Conservation (phyloP, 768 basidiomycete species). For the Mycena vulgaris region DNA sequence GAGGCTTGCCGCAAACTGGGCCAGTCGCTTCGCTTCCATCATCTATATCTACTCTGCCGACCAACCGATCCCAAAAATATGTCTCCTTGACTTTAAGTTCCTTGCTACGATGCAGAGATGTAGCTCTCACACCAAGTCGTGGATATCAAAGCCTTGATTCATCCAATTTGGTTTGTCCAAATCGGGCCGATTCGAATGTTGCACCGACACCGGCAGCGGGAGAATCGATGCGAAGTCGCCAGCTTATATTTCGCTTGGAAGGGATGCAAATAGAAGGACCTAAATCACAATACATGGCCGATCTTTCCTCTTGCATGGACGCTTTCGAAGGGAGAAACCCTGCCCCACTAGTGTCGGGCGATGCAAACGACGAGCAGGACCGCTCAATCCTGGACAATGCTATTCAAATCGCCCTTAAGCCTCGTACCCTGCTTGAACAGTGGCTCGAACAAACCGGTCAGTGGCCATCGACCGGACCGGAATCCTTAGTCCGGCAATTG, state of each 20-base stretch:
- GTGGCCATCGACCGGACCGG: slow-evolving; percentile 18
- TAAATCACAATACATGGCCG: slow-evolving; percentile 3
- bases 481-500: slow-evolving; percentile 14
- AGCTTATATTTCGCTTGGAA: neutral
- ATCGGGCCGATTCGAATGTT: neutral
- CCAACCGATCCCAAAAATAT: neutral
- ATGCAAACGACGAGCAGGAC: too few species aligned
- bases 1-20: neutral
- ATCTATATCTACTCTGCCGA: neutral
- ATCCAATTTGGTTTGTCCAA: too few species aligned
- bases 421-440: neutral
- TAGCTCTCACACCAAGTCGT: too few species aligned
- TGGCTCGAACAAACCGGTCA: slow-evolving; percentile 11
- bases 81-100: neutral
- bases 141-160: too few species aligned
- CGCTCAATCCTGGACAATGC: neutral
- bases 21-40: neutral
- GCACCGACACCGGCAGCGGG: neutral
- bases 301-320: neutral
- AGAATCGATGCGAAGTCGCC: neutral
- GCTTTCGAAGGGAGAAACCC: slow-evolving; percentile 4
- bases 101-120: neutral
- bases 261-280: slow-evolving; percentile 1
- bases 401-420: neutral
- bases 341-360: too few species aligned